Evolutionary conservation across 2,329 filamentous ascomycete species (phyloP).

Genomic region (Nemania sp.): DNA sequence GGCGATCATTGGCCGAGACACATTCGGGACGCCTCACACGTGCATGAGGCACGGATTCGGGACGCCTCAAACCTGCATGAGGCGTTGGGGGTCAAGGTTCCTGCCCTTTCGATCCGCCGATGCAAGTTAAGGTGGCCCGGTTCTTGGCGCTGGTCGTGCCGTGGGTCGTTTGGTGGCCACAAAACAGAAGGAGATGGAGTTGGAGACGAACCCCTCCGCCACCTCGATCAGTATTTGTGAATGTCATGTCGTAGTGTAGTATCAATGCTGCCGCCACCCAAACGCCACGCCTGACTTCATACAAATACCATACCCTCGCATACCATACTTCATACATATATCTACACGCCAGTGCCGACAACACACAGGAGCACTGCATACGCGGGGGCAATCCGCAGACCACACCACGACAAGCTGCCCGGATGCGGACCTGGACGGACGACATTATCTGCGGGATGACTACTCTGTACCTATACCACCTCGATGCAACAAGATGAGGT

Average conservation of each 20-base stretch:
- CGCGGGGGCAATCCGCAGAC: neutral
- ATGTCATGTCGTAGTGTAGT: conserved; percentile 12
- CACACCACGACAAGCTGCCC: too few species aligned
- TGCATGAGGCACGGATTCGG: neutral
- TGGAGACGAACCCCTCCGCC: conserved; percentile 2
- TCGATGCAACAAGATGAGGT: too few species aligned
- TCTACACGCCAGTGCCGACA: too few species aligned
- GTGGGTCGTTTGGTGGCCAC: neutral
- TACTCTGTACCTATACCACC: too few species aligned
- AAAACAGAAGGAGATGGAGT: neutral
- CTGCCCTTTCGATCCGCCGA: neutral
- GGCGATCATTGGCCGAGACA: neutral
- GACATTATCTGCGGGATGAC: too few species aligned
- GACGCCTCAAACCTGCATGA: conserved; percentile 11
- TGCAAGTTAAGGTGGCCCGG: neutral
- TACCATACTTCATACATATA: neutral
- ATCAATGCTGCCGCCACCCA: conserved; percentile 17
- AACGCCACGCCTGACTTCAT: conserved; percentile 1
- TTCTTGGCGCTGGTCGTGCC: neutral
- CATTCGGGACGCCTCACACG: neutral
- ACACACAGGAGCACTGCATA: too few species aligned
- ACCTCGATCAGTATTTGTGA: conserved; percentile 9
- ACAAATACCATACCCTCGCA: conserved; percentile 2
- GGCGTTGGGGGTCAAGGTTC: conserved; percentile 8
- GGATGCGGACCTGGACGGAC: too few species aligned